These are phyloP conservation scores for Aspergillus transmontanensis DNA, from an alignment of 2,329 filamentous ascomycete genomes.

Conservation along the genomic window DNA sequence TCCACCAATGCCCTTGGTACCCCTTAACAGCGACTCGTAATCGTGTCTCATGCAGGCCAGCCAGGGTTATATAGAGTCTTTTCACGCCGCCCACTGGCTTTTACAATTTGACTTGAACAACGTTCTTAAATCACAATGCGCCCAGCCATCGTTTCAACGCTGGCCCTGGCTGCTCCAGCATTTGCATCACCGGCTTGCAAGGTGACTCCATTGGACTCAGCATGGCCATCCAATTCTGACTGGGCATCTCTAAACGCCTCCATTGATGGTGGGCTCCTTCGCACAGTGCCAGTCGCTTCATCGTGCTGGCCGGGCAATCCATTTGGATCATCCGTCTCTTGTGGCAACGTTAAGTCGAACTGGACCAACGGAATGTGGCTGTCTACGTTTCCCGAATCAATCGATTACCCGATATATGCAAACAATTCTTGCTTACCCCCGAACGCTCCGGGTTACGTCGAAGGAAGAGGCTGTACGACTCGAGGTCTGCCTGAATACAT, in stretches of 20 bases:
- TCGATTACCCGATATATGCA: slow-evolving; percentile 32
- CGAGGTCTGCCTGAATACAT: slow-evolving; percentile 37
- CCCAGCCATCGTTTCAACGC: background rate
- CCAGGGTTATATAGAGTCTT: background rate
- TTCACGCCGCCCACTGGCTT: background rate
- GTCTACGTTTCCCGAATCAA: slow-evolving; percentile 32
- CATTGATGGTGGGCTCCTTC: slow-evolving; percentile 26
- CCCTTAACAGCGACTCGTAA: background rate
- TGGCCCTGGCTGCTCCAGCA: background rate
- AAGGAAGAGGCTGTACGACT: slow-evolving; percentile 29
- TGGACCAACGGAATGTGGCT: slow-evolving; percentile 36
- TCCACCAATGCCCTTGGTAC: background rate
- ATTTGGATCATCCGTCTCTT: slow-evolving; percentile 28
- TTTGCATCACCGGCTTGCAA: slow-evolving; percentile 17
- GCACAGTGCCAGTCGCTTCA: slow-evolving; percentile 29
- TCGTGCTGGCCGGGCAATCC: slow-evolving; percentile 34
- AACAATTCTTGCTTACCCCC: slow-evolving; percentile 40
- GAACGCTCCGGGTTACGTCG: slow-evolving; percentile 24
- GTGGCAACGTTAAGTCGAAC: slow-evolving; percentile 25
- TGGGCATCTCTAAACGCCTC: slow-evolving; percentile 26
- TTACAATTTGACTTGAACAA: background rate
- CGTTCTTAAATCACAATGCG: background rate
- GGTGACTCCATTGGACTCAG: slow-evolving; percentile 14
- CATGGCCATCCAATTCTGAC: slow-evolving; percentile 24
- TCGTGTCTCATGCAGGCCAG: background rate